Conservation (phyloP, 2,329 filamentous ascomycete species). For the Triangularia setosa region DNA sequence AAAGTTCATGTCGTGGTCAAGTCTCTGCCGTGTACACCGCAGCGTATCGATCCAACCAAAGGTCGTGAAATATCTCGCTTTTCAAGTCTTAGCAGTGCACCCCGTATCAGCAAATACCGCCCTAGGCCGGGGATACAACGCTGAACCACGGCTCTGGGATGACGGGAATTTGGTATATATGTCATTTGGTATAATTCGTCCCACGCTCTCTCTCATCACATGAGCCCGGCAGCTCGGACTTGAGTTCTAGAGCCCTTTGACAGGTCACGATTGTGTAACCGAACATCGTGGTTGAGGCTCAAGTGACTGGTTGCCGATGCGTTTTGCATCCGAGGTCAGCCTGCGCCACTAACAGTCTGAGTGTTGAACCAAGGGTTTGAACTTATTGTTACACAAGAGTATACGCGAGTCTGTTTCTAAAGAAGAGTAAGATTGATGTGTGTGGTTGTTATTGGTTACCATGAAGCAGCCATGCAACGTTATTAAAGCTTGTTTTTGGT, state of each 20-base stretch:
- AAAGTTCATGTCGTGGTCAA: background rate
- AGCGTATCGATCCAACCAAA: background rate
- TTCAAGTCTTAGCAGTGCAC: background rate
- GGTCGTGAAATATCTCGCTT: background rate
- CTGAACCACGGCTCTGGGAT: background rate
- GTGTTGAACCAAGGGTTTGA: background rate
- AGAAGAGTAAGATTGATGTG: background rate
- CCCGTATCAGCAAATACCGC: background rate
- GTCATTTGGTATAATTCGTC: background rate
- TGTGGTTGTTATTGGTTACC: background rate
- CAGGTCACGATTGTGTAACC: background rate
- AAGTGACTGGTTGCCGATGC: background rate
- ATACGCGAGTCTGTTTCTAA: background rate
- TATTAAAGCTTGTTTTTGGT: background rate
- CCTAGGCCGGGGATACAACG: background rate
- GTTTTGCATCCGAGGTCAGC: background rate
- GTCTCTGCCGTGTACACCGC: background rate
- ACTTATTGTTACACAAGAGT: background rate
- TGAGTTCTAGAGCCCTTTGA: background rate
- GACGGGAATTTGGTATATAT: background rate
- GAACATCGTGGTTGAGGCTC: background rate
- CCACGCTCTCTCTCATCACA: background rate
- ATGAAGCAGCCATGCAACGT: background rate
- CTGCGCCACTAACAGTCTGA: background rate
- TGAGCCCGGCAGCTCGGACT: background rate